Evolutionary conservation across 495 filamentous ascomycete species (phyloP).

Genomic region (Bryoglossum gracile): DNA sequence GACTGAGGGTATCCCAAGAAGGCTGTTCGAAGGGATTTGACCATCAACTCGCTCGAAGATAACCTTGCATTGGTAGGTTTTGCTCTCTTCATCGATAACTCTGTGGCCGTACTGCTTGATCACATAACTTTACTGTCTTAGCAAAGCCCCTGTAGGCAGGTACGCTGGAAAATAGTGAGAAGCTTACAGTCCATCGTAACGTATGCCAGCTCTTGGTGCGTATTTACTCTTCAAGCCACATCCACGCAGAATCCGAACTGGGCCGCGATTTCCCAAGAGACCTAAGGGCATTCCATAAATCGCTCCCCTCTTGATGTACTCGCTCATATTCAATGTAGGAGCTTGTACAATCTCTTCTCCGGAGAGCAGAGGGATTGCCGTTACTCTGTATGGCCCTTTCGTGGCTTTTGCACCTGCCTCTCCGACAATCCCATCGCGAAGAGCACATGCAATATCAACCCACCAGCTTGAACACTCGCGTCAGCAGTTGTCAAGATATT

Average conservation of each 20-base stretch:
- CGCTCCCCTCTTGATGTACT: conserved; percentile 31
- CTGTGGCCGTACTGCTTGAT: conserved; percentile 34
- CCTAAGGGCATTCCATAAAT: conserved; percentile 30
- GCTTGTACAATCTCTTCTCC: conserved; percentile 36
- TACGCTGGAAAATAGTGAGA: neutral
- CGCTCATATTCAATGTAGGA: conserved; percentile 20
- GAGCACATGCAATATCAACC: conserved; percentile 39
- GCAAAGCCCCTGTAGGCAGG: neutral
- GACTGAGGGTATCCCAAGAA: conserved; percentile 32
- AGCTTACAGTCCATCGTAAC: conserved; percentile 44
- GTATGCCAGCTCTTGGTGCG: conserved; percentile 37
- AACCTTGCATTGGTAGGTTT: conserved; percentile 30
- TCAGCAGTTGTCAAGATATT: neutral
- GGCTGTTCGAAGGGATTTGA: conserved; percentile 27
- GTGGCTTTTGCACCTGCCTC: conserved; percentile 30
- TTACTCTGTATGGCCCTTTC: conserved; percentile 28
- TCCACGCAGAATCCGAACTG: conserved; percentile 39
- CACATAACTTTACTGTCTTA: conserved; percentile 26
- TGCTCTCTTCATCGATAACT: conserved; percentile 21
- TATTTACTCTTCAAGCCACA: conserved; percentile 34
- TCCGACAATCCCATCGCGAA: conserved; percentile 39
- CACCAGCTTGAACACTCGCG: conserved; percentile 46
- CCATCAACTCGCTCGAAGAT: conserved; percentile 28
- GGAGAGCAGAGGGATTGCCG: conserved; percentile 34
- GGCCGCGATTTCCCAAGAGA: conserved; percentile 30